Conservation (phyloP, 139 green algal genomes). For the Desmodesmus armatus region DNA sequence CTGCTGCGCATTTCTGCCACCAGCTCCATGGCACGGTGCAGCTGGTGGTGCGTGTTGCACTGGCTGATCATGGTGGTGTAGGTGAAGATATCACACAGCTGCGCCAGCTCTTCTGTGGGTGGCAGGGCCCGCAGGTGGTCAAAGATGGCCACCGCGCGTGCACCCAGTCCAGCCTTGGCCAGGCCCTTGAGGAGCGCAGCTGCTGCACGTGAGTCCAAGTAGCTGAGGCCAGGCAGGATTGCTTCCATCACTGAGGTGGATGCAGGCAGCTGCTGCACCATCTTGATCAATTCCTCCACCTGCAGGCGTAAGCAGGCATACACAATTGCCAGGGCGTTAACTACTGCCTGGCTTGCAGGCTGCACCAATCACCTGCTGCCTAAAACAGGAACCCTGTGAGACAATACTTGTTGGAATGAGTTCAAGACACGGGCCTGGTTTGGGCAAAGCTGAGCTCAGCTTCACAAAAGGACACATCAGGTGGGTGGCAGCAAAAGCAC, state of each 20-base stretch:
- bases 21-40: conserved; percentile 70
- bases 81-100: conserved; percentile 72
- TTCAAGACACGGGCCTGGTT: too few species aligned
- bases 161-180: conserved; percentile 56
- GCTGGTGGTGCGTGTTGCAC: conserved; percentile 72
- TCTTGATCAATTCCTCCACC: conserved; percentile 75
- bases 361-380: too few species aligned
- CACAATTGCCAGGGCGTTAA: not conserved
- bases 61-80: conserved; percentile 80
- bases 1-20: conserved; percentile 69
- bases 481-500: too few species aligned
- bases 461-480: too few species aligned
- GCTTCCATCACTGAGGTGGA: conserved; percentile 62
- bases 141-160: conserved; percentile 72
- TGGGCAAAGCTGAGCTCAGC: too few species aligned
- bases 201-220: conserved; percentile 67
- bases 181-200: conserved; percentile 76
- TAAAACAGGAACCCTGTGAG: too few species aligned
- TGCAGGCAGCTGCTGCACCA: conserved; percentile 65
- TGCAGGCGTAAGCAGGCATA: conserved; percentile 49
- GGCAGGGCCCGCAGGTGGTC: conserved; percentile 66
- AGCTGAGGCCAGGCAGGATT: conserved; percentile 59
- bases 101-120: conserved; percentile 50
- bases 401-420: too few species aligned
- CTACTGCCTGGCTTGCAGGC: too few species aligned